These are phyloP conservation scores for Dryadomyces sulphureus DNA, from an alignment of 2,329 filamentous ascomycete species.

Conservation along the genomic window DNA sequence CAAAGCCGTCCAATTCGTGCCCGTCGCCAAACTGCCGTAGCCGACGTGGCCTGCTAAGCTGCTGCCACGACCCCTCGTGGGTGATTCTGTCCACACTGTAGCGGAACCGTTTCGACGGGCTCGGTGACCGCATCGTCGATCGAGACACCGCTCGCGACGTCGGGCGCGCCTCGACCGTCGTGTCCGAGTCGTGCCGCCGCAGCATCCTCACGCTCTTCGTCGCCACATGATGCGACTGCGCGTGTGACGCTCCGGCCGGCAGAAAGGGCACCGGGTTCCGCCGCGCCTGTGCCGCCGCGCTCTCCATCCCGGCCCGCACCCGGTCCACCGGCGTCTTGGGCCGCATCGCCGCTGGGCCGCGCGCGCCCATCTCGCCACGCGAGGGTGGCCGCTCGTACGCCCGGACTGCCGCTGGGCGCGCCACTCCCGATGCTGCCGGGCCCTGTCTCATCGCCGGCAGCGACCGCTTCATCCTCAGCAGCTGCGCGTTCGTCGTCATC, in stretches of 20 bases:
- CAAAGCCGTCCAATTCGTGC: constrained; percentile 81
- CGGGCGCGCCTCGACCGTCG: constrained; percentile 42
- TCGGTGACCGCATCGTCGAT: constrained; percentile 43
- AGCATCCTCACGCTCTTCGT: constrained; percentile 57
- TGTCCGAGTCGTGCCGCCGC: constrained; percentile 72
- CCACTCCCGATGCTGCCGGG: constrained; percentile 30
- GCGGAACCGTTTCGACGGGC: constrained; percentile 33
- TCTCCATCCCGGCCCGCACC: constrained; percentile 32
- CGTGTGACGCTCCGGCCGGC: constrained; percentile 56
- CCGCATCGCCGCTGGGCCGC: constrained; percentile 34
- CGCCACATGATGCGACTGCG: constrained; percentile 58
- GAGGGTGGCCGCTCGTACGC: constrained; percentile 42
- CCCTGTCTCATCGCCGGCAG: constrained; percentile 41
- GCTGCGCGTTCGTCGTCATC: constrained; percentile 50
- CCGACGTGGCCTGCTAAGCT: constrained; percentile 57
- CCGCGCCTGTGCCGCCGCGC: constrained; percentile 34
- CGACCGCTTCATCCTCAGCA: constrained; percentile 51
- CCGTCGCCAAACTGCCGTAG: constrained; percentile 76
- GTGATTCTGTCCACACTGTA: constrained; percentile 21
- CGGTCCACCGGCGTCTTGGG: constrained; percentile 62
- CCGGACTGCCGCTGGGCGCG: constrained; percentile 30
- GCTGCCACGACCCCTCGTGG: constrained; percentile 40
- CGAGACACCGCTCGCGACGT: constrained; percentile 43
- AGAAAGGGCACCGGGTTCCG: constrained; percentile 61
- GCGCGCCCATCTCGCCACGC: constrained; percentile 31